Evolutionary conservation across 352 stramenopile species (phyloP), one percentile per base, ranked within the genome.

Genomic region (Globisporangium iwayamae): DNA sequence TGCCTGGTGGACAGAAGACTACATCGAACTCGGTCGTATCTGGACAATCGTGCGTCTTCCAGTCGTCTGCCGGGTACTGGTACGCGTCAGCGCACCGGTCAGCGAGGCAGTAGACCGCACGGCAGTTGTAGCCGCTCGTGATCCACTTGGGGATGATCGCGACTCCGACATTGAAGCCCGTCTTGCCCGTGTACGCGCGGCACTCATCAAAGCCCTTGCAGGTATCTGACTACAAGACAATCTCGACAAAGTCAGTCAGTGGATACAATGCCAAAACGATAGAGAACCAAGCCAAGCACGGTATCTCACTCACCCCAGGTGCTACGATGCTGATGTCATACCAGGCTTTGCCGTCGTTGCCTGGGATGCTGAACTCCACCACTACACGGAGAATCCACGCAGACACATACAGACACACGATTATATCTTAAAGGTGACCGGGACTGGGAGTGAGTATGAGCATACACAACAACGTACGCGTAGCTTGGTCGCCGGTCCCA

Each of bases 111-210:
- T 68, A 56, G 28, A 84, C 34, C 32, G 64, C 47, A n/a, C 63
- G 67, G 66, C 76, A 84, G 60, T 75, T 65, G 65, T 48, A 52
- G 28, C 61, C 66, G 50, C 73, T 60, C 36, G 22, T 36, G n/a
- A 68, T 74, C 14, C 14, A 63, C 56, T 64, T 43, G 2, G 75
- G 76, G 1, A 71, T 52, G 52, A 84, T 76, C 9, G 58, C 56
- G 8, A 84, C 32, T 0, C 68, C 63, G 16, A 77, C 65, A 63
- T 84, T 84, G 67, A 80, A 84, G 58, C 76, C 76, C n/a, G 48
- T 67, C 30, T 62, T 60, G 20, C 67, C 63, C 2, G 68, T 74
- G 16, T 56, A 34, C n/a, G 34, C 50, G 25, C 50, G 38, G 28
- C 60, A 63, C 10, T 56, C 45, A 13, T 63, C 58, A 25, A 63